Percentiles rank a stretch among this genome's conserved stretches.
Evolutionary conservation across 1,284 basidiomycete genomes (phyloP).

Genomic region (Cutaneotrichosporon cavernicola): DNA sequence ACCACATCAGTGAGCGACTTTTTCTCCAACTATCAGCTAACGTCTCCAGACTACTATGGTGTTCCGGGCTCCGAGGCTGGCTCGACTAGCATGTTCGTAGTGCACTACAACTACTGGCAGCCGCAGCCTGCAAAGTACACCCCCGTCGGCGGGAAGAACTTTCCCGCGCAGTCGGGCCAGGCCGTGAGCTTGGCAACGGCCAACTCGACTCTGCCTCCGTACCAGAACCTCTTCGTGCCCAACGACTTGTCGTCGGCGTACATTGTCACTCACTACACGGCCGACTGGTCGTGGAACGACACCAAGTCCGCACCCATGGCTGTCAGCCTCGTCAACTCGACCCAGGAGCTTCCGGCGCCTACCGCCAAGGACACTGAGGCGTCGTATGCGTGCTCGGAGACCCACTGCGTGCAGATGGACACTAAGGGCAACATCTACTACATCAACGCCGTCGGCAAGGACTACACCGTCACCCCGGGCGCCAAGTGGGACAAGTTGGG

Average conservation of each 20-base stretch:
- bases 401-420: slow-evolving; percentile 72
- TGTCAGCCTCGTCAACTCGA: slow-evolving; percentile 64
- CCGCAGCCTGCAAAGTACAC: slow-evolving; percentile 66
- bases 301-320: slow-evolving; percentile 44
- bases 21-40: slow-evolving; percentile 4
- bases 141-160: slow-evolving; percentile 57
- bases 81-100: slow-evolving; percentile 74
- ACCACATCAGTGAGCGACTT: slow-evolving; percentile 47
- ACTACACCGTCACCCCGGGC: slow-evolving; percentile 46
- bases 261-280: slow-evolving; percentile 60
- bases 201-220: slow-evolving; percentile 58
- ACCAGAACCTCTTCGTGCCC: slow-evolving; percentile 80
- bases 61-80: slow-evolving; percentile 67
- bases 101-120: slow-evolving; percentile 83
- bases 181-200: slow-evolving; percentile 72
- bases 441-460: slow-evolving; percentile 58
- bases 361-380: slow-evolving; percentile 65
- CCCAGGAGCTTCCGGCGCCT: slow-evolving; percentile 68
- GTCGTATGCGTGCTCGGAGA: slow-evolving; percentile 69
- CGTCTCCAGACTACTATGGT: slow-evolving; percentile 64
- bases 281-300: slow-evolving; percentile 35
- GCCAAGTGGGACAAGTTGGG: slow-evolving; percentile 50
- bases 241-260: slow-evolving; percentile 75
- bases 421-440: slow-evolving; percentile 67
- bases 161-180: slow-evolving; percentile 74